phyloP scores from a whole-genome alignment of 441 rosid species.

The Isatis lusitanica region DNA sequence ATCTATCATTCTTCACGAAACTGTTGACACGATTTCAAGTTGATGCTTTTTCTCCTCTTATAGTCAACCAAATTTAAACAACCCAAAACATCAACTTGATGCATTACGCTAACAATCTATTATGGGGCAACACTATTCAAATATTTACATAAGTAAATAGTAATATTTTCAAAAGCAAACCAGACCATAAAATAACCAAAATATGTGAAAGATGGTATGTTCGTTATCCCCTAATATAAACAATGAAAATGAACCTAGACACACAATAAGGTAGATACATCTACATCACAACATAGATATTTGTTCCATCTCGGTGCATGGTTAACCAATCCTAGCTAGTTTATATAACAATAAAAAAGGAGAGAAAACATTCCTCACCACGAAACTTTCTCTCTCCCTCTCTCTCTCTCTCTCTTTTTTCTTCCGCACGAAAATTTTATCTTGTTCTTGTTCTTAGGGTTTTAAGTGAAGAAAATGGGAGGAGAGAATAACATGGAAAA shows the following conservation, averaged over 20 bases:
- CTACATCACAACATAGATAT: not conserved
- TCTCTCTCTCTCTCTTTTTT: not conserved
- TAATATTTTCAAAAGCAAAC: not conserved
- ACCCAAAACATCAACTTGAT: not conserved
- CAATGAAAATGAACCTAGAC: slow-evolving; percentile 2
- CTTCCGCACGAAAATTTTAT: not conserved
- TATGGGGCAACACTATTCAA: not conserved
- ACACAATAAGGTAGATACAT: not conserved
- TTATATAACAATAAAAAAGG: not conserved
- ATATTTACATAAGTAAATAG: not conserved
- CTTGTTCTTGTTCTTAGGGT: not conserved
- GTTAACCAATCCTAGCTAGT: too few species aligned
- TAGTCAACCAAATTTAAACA: not conserved
- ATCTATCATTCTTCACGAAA: too few species aligned
- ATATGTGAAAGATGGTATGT: not conserved
- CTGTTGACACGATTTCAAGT: not conserved
- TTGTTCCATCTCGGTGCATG: not conserved
- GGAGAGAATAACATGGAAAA: slow-evolving; percentile 9
- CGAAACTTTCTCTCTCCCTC: not conserved
- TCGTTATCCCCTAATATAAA: not conserved
- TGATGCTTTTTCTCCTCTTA: not conserved
- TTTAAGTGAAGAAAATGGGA: slow-evolving; percentile 15
- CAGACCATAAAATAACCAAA: not conserved
- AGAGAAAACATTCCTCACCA: not conserved
- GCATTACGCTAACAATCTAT: not conserved